Base-by-base conservation (phyloP, 192 early-diverging fungal species). In the Linnemannia zychae region DNA sequence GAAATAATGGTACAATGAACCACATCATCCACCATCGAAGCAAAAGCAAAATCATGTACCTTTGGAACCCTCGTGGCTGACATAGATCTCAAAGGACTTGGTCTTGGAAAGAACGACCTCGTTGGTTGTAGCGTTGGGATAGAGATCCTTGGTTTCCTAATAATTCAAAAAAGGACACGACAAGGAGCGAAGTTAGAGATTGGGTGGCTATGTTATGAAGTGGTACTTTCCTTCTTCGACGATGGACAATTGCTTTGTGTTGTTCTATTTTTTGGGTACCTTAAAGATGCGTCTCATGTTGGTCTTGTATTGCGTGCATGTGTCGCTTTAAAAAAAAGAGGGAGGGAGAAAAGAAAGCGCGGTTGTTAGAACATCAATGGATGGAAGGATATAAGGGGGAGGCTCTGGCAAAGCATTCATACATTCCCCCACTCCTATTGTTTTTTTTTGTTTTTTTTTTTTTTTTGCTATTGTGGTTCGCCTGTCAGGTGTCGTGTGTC, bases 11-110 rank as follows among this genome's bases (percentile, higher is more conserved):
- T n/a, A n/a, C n/a, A n/a, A n/a, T n/a, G n/a, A n/a, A n/a, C n/a
- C n/a, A n/a, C n/a, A n/a, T n/a, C n/a, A n/a, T n/a, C n/a, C n/a
- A n/a, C n/a, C n/a, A n/a, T n/a, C n/a, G n/a, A n/a, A n/a, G n/a
- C n/a, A n/a, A n/a, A n/a, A n/a, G n/a, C 34, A 38, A 18, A 46
- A 18, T 52, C 1, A 24, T 28, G 73, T 82, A 82, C 81, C 72
- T 20, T 74, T 47, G 66, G 72, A 72, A 3, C 76, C 76, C 4
- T 78, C n/a, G 50, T 22, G 9, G 44, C 72, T 77, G 46, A 84
- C 40, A 52, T 84, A 84, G 46, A 84, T 84, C 53, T 84, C 82
- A 70, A 84, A 84, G 28, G 70, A 74, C 67, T 84, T 84, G 33
- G 82, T 75, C 9, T 77, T 74, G 12, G 82, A 72, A 0, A 74